Evolutionary conservation across 495 filamentous ascomycete species (phyloP).

Genomic region (Aspergillus hancockii): DNA sequence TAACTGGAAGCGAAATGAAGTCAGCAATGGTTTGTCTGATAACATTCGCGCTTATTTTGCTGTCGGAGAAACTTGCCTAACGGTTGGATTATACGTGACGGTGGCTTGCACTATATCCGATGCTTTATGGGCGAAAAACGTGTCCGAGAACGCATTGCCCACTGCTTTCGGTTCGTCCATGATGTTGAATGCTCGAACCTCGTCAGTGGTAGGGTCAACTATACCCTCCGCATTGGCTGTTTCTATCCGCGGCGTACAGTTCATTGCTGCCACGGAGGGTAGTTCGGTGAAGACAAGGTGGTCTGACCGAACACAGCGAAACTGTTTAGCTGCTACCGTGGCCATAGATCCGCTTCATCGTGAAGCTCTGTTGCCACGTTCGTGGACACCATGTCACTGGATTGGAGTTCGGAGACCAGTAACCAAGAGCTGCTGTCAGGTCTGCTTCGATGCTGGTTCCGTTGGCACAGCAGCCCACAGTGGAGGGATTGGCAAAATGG

Average conservation of each 20-base stretch:
- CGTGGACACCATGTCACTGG: conserved; percentile 8
- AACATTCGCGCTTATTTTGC: background rate
- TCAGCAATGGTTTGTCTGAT: background rate
- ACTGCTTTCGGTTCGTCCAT: conserved; percentile 15
- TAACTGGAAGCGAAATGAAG: conserved; percentile 21
- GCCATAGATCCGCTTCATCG: conserved; percentile 32
- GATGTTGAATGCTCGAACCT: conserved; percentile 30
- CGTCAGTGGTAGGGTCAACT: conserved; percentile 28
- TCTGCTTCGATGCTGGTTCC: conserved; percentile 18
- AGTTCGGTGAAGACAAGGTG: conserved; percentile 25
- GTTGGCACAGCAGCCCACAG: conserved; percentile 35
- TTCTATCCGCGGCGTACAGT: conserved; percentile 37
- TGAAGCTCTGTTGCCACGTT: conserved; percentile 30
- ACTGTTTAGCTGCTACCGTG: background rate
- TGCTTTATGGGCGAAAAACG: conserved; percentile 26
- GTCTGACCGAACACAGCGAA: background rate
- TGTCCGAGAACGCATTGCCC: conserved; percentile 27
- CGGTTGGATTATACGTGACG: background rate
- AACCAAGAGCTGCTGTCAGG: conserved; percentile 26
- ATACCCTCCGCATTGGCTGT: conserved; percentile 30
- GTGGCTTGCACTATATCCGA: background rate
- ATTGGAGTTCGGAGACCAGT: conserved; percentile 27
- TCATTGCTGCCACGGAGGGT: conserved; percentile 28
- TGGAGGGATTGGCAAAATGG: conserved; percentile 25
- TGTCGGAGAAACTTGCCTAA: background rate